Base-by-base conservation (phyloP, 2,329 filamentous ascomycete species). In the Colletotrichum sp. region DNA sequence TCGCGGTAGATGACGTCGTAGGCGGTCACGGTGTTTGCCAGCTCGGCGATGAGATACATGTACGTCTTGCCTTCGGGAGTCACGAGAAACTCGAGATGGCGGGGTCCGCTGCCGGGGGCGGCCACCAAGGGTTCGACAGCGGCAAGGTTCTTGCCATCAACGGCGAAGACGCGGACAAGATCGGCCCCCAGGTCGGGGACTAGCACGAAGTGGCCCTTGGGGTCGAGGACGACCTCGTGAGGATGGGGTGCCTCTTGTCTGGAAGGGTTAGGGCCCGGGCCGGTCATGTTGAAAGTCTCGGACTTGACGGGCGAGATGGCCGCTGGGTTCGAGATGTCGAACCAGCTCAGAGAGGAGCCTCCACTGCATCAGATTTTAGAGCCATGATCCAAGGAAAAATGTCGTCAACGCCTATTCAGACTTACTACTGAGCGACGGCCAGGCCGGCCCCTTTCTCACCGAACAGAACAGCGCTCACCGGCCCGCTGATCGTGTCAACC, bases 111-210 rank as follows among this genome's bases (percentile, higher is more conserved):
- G 18, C 92, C 93, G 3, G 88, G 78, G 39, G 85, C 77, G 68
- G 88, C 82, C 43, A 83, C 78, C 43, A 90, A 83, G 9, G 89
- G 86, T 8, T 81, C 78, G 24, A 84, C 78, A 26, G 84, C 80
- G 30, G 86, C 86, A 77, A 87, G 83, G 36, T 88, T 86, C 8
- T 84, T 80, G 61, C 87, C 87, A 78, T 91, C 83, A 79, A 93
- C 87, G 71, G 84, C 80, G 81, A 90, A 95, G 72, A 86, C 83
- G 77, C 90, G 91, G 64, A 95, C 83, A 8, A 91, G 79, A 79
- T 95, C 93, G 72, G 90, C 87, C 55, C 93, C 92, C 7, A 96
- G 87, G 79, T 95, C 93, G 2, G 93, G 92, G 10, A 92, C 88
- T 10, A 94, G 80, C 32, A 94, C 79, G 82, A 90, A 95, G n/a